A percentile compares a stretch with the other conserved stretches of the same genome.
Evolutionary conservation across 2,329 filamentous ascomycete species (phyloP).

Genomic region (Diaporthe sp.): DNA sequence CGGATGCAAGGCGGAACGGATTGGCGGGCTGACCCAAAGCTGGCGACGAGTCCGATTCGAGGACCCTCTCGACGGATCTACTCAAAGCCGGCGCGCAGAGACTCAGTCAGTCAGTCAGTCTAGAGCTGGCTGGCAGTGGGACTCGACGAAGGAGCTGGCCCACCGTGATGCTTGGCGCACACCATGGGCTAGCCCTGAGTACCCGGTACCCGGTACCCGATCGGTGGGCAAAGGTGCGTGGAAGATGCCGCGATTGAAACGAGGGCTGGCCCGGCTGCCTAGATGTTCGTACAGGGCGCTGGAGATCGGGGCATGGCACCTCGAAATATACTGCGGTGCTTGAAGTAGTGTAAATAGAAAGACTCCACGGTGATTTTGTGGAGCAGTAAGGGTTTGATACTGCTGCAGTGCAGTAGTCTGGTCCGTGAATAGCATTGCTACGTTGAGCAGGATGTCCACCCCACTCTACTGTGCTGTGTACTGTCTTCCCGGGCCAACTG

Average conservation of each 20-base stretch:
- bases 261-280: not conserved
- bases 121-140: constrained; percentile 10
- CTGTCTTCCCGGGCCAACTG: not conserved
- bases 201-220: not conserved
- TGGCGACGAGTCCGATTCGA: constrained; percentile 22
- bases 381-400: not conserved
- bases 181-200: not conserved
- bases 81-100: not conserved
- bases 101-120: not conserved
- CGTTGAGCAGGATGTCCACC: not conserved
- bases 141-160: not conserved
- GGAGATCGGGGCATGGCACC: not conserved
- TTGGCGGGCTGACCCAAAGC: constrained; percentile 9
- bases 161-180: constrained; percentile 19
- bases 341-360: not conserved
- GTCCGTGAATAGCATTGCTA: constrained; percentile 6
- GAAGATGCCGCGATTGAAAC: not conserved
- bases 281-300: not conserved
- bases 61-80: not conserved
- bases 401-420: constrained; percentile 24
- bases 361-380: not conserved
- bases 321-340: not conserved
- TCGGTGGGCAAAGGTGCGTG: not conserved
- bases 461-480: not conserved
- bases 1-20: constrained; percentile 14